A percentile compares a stretch with the other conserved stretches of the same genome.
phyloP scores from a whole-genome alignment of 345 rosid species.

The Schrenkiella parvula region DNA sequence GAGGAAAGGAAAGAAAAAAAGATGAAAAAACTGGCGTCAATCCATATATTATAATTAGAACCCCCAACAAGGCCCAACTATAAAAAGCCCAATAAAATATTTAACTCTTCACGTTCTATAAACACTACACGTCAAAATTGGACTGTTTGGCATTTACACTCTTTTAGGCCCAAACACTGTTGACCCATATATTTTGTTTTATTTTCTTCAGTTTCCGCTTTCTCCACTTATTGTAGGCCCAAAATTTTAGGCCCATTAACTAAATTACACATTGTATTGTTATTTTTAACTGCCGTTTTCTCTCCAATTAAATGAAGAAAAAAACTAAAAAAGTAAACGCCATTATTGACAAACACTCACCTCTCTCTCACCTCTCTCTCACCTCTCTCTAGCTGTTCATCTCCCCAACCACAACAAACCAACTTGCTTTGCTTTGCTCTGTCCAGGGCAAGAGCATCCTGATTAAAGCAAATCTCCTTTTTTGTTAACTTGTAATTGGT shows the following conservation, averaged over 20 bases:
- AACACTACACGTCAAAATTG: no score
- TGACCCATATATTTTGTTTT: no score
- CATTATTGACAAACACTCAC: constrained; percentile 26
- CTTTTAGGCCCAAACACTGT: no score
- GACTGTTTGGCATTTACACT: no score
- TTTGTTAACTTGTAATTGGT: not conserved
- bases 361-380: constrained; percentile 2
- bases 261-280: not conserved
- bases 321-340: constrained; percentile 17
- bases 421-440: constrained; percentile 28
- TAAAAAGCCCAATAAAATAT: no score
- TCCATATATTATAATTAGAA: no score
- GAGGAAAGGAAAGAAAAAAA: no score
- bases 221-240: not conserved
- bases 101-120: no score
- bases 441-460: constrained; percentile 33
- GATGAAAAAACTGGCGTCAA: no score
- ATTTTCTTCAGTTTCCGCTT: not conserved
- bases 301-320: not conserved
- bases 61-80: no score
- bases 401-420: constrained; percentile 45
- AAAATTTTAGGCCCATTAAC: not conserved
- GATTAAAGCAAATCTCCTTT: constrained; percentile 9
- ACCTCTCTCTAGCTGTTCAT: constrained; percentile 28
- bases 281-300: not conserved